Conservation (phyloP, 441 rosid genomes). For the Populus hybrid region DNA sequence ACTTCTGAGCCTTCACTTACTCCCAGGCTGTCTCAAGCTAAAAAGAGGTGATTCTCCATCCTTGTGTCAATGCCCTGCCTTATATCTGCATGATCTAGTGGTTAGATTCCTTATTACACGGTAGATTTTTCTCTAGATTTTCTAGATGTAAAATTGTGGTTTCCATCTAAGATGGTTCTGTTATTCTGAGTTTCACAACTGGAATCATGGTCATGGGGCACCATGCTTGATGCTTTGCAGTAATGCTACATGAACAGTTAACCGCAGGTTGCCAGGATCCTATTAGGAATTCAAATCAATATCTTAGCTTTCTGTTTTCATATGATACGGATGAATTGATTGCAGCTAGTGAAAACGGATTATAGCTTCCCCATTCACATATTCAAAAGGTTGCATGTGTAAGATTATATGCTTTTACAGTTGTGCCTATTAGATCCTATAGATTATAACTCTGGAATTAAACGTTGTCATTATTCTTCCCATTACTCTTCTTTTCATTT, state of each 20-base stretch:
- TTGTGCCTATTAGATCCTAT: not conserved
- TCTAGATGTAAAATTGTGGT: not conserved
- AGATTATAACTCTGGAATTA: not conserved
- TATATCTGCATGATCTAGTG: not conserved
- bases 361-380: not conserved
- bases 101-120: not conserved
- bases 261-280: not conserved
- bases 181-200: not conserved
- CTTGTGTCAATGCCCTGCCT: not conserved
- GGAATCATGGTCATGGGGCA: not conserved
- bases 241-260: not conserved
- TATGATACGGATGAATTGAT: not conserved
- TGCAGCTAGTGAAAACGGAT: not conserved
- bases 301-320: not conserved
- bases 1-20: conserved; percentile 85
- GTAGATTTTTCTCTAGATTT: too few species aligned
- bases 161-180: not conserved
- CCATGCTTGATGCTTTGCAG: not conserved
- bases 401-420: conserved; percentile 3
- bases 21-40: conserved; percentile 69
- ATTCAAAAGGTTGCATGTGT: not conserved
- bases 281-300: not conserved
- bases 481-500: not conserved
- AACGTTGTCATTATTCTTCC: not conserved
- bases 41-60: conserved; percentile 47